Percentiles rank a stretch among this genome's conserved stretches.
Conservation (phyloP, 306 rosid species). For the Fragaria nilgerrensis region DNA sequence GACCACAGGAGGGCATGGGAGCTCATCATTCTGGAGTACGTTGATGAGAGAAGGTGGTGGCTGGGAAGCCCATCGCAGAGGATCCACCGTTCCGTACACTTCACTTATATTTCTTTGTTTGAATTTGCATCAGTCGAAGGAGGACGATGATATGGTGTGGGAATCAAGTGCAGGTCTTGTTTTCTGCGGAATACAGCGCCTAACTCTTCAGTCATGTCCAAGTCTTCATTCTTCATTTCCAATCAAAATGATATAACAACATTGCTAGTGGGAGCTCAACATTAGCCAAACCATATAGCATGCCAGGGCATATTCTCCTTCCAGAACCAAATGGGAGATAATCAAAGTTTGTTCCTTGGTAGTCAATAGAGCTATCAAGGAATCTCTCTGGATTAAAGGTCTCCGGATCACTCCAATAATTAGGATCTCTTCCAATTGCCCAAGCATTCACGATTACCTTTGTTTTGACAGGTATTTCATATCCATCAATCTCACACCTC, state of each 20-base stretch:
- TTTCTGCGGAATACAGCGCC: not conserved
- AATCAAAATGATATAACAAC: constrained; percentile 25
- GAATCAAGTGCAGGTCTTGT: not conserved
- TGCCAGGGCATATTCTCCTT: constrained; percentile 18
- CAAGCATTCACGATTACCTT: constrained; percentile 13
- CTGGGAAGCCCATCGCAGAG: no score
- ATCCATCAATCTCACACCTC: constrained; percentile 19
- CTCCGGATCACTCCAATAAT: constrained; percentile 12
- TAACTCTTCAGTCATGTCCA: constrained; percentile 14
- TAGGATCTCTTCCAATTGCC: constrained; percentile 20
- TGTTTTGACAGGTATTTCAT: constrained; percentile 4
- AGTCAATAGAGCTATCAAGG: not conserved
- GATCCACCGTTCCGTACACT: no score
- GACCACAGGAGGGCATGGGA: no score
- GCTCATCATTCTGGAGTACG: no score
- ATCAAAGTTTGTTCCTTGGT: no score
- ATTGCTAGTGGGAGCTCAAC: no score
- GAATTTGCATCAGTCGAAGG: no score
- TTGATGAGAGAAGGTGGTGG: no score
- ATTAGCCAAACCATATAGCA: constrained; percentile 8
- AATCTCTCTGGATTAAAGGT: constrained; percentile 23
- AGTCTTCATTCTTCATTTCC: constrained; percentile 13
- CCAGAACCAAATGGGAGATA: constrained; percentile 13
- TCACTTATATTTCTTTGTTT: no score
- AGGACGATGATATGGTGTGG: not conserved